phyloP scores from a whole-genome alignment of 768 basidiomycete species.

The Lanmaoa pseudosensibilis region DNA sequence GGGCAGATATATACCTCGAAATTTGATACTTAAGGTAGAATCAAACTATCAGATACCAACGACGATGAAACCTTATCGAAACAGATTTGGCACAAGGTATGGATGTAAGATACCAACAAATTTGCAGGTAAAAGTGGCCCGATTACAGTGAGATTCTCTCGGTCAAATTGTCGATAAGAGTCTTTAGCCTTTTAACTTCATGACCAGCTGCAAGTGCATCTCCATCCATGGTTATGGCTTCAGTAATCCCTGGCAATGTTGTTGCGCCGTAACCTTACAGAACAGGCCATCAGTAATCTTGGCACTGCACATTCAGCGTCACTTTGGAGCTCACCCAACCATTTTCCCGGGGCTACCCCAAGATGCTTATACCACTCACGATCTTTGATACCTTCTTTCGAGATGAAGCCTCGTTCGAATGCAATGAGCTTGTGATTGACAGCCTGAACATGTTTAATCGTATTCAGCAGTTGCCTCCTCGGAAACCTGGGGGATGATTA shows the following conservation, averaged over 20 bases:
- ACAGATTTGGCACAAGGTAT: neutral
- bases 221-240: conserved; percentile 71
- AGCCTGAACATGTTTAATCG: conserved; percentile 54
- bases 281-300: conserved; percentile 2
- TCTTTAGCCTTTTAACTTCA: conserved; percentile 62
- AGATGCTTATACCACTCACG: conserved; percentile 89
- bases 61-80: neutral
- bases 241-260: conserved; percentile 78
- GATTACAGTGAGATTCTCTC: conserved; percentile 27
- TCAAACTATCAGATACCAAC: neutral
- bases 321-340: conserved; percentile 57
- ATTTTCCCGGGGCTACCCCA: conserved; percentile 88
- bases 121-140: neutral
- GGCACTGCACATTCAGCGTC: neutral
- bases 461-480: conserved; percentile 47
- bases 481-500: conserved; percentile 19
- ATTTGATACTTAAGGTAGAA: neutral
- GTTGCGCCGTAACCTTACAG: conserved; percentile 79
- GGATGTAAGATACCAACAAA: neutral
- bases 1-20: neutral
- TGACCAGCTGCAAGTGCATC: conserved; percentile 59
- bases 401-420: conserved; percentile 84
- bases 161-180: conserved; percentile 52
- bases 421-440: conserved; percentile 68
- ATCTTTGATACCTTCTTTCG: conserved; percentile 73